Evolutionary conservation across 768 basidiomycete species (phyloP).

Genomic region (Auricularia heimuer): DNA sequence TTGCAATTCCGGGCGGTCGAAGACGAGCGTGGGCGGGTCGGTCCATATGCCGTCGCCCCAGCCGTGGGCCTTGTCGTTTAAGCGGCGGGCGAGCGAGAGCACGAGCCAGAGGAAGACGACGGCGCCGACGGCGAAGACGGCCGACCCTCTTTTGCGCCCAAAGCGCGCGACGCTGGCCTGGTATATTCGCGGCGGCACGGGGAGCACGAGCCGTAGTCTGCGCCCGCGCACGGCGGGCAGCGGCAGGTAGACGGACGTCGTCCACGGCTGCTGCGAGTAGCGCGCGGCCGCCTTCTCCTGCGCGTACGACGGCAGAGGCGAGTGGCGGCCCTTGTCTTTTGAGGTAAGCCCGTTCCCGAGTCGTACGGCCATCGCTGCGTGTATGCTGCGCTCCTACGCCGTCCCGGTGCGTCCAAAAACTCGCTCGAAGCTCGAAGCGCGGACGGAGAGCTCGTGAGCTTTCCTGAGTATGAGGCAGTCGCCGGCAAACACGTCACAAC

Average conservation of each 20-base stretch:
- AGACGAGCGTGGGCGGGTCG: conserved; percentile 65
- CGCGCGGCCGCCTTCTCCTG: conserved; percentile 45
- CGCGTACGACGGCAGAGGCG: conserved; percentile 37
- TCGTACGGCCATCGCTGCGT: neutral
- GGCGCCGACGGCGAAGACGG: conserved; percentile 40
- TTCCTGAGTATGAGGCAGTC: no score
- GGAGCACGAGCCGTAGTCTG: conserved; percentile 45
- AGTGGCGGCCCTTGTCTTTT: conserved; percentile 28
- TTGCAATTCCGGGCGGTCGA: conserved; percentile 66
- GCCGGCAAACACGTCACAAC: no score
- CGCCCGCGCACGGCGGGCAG: conserved; percentile 52
- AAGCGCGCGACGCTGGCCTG: conserved; percentile 46
- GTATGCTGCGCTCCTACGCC: neutral
- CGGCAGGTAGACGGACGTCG: conserved; percentile 46
- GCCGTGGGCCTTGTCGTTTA: conserved; percentile 17
- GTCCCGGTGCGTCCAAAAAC: neutral
- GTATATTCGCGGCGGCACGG: conserved; percentile 53
- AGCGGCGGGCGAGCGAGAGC: conserved; percentile 38
- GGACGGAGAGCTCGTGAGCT: no score
- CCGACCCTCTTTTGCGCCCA: conserved; percentile 46
- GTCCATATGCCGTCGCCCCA: conserved; percentile 37
- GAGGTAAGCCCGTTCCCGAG: conserved; percentile 35
- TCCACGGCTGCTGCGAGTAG: conserved; percentile 36
- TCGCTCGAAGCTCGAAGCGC: neutral
- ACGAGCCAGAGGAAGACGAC: conserved; percentile 39